phyloP scores from a whole-genome alignment of 768 basidiomycete genomes.

The Russula foetens region DNA sequence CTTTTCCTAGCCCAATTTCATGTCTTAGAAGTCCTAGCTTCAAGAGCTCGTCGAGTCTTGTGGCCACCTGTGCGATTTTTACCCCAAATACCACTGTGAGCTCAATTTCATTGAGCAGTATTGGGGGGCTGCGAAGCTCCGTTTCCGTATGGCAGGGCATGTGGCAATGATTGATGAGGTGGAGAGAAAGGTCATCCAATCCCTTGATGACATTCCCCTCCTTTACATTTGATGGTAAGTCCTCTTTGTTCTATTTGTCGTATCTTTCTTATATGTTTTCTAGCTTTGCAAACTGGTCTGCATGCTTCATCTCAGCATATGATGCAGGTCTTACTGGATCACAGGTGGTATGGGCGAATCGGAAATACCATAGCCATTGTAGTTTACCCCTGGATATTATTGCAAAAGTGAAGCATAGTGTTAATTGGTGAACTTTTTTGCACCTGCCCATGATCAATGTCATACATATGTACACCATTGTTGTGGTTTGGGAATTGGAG shows the following conservation, averaged over 20 bases:
- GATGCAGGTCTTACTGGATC: neutral
- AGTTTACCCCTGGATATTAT: too few species aligned
- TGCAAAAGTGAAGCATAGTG: too few species aligned
- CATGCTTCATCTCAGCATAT: neutral
- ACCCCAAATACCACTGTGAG: neutral
- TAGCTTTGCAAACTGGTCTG: neutral
- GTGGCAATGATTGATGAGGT: neutral
- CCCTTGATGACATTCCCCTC: neutral
- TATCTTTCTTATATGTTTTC: neutral
- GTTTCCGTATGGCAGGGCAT: neutral
- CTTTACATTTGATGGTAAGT: neutral
- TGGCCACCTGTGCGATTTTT: neutral
- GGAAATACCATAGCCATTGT: neutral
- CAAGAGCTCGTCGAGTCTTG: neutral
- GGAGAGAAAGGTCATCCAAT: neutral
- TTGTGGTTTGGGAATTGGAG: too few species aligned
- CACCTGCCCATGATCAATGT: too few species aligned
- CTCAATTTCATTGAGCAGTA: neutral
- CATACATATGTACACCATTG: too few species aligned
- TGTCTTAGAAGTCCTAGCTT: neutral
- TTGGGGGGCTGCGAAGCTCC: neutral
- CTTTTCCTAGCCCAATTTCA: neutral
- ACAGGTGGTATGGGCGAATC: neutral
- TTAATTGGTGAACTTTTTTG: too few species aligned
- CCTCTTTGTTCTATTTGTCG: too few species aligned